Evolutionary conservation across 2,329 filamentous ascomycete species (phyloP).

Genomic region (Pseudogymnoascus sp.): DNA sequence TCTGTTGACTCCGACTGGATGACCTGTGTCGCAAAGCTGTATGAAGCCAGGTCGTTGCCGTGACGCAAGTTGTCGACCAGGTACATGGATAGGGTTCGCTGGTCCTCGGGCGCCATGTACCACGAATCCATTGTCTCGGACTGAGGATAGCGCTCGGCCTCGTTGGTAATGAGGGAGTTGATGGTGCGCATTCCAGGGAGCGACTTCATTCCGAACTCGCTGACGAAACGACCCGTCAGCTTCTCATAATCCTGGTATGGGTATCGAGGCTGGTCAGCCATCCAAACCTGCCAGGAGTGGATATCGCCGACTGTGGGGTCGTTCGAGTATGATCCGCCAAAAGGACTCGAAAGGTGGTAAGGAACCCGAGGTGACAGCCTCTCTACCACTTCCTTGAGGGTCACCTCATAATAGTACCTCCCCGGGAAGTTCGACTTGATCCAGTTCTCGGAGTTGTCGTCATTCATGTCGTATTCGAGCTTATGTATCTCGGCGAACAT

Average conservation of each 20-base stretch:
- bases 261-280: slow-evolving; percentile 28
- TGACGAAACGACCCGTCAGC: slow-evolving; percentile 76
- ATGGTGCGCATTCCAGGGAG: slow-evolving; percentile 55
- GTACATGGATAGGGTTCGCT: slow-evolving; percentile 74
- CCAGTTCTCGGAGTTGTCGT: slow-evolving; percentile 74
- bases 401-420: slow-evolving; percentile 82
- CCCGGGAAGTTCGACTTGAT: slow-evolving; percentile 78
- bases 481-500: slow-evolving; percentile 37
- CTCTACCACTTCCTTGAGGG: slow-evolving; percentile 65
- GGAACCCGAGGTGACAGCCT: slow-evolving; percentile 61
- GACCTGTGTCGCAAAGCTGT: slow-evolving; percentile 59
- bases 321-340: slow-evolving; percentile 46
- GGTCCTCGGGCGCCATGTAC: slow-evolving; percentile 83
- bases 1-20: slow-evolving; percentile 58
- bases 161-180: slow-evolving; percentile 41
- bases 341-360: slow-evolving; percentile 77
- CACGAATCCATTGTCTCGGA: slow-evolving; percentile 82
- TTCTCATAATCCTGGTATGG: slow-evolving; percentile 80
- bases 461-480: slow-evolving; percentile 66
- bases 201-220: slow-evolving; percentile 72
- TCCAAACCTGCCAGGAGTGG: slow-evolving; percentile 91
- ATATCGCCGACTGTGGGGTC: slow-evolving; percentile 78
- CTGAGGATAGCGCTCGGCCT: slow-evolving; percentile 54
- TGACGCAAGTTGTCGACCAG: slow-evolving; percentile 78
- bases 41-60: slow-evolving; percentile 49